phyloP scores from a whole-genome alignment of 768 basidiomycete species.

The Amanita thiersii region DNA sequence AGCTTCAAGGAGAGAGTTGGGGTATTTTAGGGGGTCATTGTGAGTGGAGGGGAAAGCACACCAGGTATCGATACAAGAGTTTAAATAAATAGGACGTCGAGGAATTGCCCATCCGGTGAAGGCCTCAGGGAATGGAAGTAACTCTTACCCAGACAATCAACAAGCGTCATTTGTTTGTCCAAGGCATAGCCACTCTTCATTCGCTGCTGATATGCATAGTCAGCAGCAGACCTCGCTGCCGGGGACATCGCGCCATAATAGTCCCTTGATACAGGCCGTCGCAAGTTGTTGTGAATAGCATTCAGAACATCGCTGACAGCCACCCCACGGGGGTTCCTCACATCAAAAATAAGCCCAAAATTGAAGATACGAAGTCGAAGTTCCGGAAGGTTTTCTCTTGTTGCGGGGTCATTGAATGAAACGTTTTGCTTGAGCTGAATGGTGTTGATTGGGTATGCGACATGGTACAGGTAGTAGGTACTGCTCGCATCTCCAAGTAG shows the following conservation, averaged over 20 bases:
- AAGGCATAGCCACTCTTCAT: slow-evolving; percentile 1
- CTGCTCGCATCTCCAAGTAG: slow-evolving; percentile 1
- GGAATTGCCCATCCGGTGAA: background rate
- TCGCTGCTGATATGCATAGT: background rate
- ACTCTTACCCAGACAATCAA: slow-evolving; percentile 9
- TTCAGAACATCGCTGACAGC: slow-evolving; percentile 2
- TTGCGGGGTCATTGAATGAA: slow-evolving; percentile 1
- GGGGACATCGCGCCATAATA: background rate
- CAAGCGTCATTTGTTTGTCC: slow-evolving; percentile 5
- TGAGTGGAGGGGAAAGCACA: too few species aligned
- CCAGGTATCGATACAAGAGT: background rate
- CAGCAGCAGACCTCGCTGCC: background rate
- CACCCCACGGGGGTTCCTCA: slow-evolving; percentile 5
- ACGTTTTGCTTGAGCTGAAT: background rate
- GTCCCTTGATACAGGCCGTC: slow-evolving; percentile 6
- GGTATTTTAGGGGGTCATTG: too few species aligned
- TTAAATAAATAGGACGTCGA: slow-evolving; percentile 4
- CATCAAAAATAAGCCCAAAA: slow-evolving; percentile 6
- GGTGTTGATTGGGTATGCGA: background rate
- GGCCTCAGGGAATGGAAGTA: background rate
- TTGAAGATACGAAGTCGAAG: slow-evolving; percentile 3
- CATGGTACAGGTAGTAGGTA: background rate
- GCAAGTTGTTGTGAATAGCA: background rate
- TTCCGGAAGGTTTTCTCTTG: background rate
- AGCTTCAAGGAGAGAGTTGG: too few species aligned